Evolutionary conservation across 257 asterid genomes (phyloP).

Genomic region (Solanum paucissectum): DNA sequence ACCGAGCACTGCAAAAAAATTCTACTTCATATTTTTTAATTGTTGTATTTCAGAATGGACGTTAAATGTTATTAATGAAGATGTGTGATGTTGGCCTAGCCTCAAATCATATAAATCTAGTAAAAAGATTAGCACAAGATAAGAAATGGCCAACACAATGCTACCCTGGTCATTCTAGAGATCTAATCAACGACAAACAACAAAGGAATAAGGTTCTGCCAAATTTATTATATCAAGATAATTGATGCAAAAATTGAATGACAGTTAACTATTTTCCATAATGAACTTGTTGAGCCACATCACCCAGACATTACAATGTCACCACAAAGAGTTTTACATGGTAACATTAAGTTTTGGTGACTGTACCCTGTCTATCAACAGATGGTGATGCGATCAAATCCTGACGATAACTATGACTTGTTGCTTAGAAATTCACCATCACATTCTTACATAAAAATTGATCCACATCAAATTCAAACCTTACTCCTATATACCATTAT

Average conservation of each 20-base stretch:
- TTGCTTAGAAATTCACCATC: no score
- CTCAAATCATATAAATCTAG: background rate
- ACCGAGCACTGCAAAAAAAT: background rate
- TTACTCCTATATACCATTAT: no score
- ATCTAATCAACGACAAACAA: constrained; percentile 92
- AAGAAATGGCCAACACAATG: constrained; percentile 21
- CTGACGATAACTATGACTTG: no score
- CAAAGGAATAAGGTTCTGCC: constrained; percentile 75
- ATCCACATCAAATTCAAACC: no score
- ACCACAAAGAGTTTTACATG: no score
- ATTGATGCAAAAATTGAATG: background rate
- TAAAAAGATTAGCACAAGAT: background rate
- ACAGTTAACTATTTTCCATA: background rate
- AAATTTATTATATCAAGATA: background rate
- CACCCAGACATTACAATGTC: no score
- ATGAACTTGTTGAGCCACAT: background rate
- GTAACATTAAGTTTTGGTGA: no score
- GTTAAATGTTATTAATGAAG: background rate
- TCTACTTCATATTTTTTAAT: background rate
- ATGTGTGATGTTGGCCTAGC: background rate
- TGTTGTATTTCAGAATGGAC: background rate
- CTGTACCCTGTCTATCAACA: no score
- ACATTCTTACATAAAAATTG: no score
- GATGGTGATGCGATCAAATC: no score
- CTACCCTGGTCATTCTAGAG: constrained; percentile 85